These are phyloP conservation scores for Monotropa hypopitys DNA, from an alignment of 179 eudicot species.

Conservation along the genomic window DNA sequence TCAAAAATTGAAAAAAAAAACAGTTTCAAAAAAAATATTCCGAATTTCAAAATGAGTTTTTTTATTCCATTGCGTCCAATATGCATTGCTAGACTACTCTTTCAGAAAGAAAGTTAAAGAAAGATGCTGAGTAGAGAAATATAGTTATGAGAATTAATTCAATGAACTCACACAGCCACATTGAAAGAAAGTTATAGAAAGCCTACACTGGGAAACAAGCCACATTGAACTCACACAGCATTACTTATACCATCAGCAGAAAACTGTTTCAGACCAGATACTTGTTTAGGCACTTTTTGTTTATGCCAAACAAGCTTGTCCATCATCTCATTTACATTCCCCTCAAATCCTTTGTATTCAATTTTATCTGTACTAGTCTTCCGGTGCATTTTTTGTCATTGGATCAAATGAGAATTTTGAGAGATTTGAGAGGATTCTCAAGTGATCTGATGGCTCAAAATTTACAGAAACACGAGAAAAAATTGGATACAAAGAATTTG, in stretches of 20 bases:
- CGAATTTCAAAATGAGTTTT: too few species aligned
- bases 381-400: not conserved
- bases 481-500: too few species aligned
- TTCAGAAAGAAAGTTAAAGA: too few species aligned
- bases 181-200: not conserved
- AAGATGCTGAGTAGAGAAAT: too few species aligned
- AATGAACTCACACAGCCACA: not conserved
- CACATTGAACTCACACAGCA: too few species aligned
- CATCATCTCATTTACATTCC: not conserved
- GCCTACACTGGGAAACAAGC: not conserved
- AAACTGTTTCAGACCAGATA: not conserved
- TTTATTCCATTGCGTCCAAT: too few species aligned
- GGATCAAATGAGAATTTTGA: not conserved
- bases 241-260: not conserved
- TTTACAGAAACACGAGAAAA: not conserved
- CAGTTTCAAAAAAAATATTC: too few species aligned
- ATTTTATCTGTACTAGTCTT: not conserved
- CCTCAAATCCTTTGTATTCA: not conserved
- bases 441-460: too few species aligned
- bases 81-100: too few species aligned
- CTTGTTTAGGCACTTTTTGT: not conserved
- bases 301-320: not conserved
- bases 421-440: too few species aligned
- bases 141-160: not conserved
- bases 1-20: too few species aligned